These are phyloP conservation scores for Candida dajiaensis DNA, from an alignment of 805 yeast genomes.

Conservation along the genomic window DNA sequence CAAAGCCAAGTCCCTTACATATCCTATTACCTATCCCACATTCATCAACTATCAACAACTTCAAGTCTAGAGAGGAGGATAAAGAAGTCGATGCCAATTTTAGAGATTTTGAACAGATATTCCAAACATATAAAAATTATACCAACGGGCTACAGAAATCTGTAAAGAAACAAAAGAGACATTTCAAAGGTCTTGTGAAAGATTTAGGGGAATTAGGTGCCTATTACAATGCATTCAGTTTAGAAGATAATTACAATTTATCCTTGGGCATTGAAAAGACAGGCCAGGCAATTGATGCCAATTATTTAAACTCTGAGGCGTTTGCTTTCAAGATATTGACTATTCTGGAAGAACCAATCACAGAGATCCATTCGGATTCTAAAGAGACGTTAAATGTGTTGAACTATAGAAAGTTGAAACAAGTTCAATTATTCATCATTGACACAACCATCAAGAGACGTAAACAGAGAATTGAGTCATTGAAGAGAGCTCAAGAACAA, in stretches of 20 bases:
- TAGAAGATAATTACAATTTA: conserved; percentile 37
- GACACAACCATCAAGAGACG: conserved; percentile 34
- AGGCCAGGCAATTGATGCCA: conserved; percentile 81
- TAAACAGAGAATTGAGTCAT: conserved; percentile 23
- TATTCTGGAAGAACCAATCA: conserved; percentile 32
- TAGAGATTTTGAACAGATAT: conserved; percentile 24
- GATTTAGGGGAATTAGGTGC: conserved; percentile 79
- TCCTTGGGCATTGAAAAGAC: conserved; percentile 68
- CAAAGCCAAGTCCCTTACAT: conserved; percentile 52
- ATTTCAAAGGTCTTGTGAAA: conserved; percentile 48
- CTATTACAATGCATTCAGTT: conserved; percentile 51
- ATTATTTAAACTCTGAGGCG: conserved; percentile 46
- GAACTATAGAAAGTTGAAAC: conserved; percentile 54
- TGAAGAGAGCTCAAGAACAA: conserved; percentile 30
- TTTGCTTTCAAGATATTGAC: conserved; percentile 30
- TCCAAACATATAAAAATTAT: conserved; percentile 17
- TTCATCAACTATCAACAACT: conserved; percentile 26
- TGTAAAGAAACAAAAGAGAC: conserved; percentile 25
- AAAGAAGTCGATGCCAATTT: conserved; percentile 13
- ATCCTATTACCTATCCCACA: conserved; percentile 58
- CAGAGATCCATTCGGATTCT: conserved; percentile 29
- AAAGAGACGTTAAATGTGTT: conserved; percentile 37
- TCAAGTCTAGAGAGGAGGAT: conserved; percentile 18
- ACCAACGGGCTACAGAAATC: conserved; percentile 17
- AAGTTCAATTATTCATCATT: conserved; percentile 41